These are phyloP conservation scores for Aureobasidium sp. DNA, from an alignment of 2,329 filamentous ascomycete genomes.

Conservation along the genomic window DNA sequence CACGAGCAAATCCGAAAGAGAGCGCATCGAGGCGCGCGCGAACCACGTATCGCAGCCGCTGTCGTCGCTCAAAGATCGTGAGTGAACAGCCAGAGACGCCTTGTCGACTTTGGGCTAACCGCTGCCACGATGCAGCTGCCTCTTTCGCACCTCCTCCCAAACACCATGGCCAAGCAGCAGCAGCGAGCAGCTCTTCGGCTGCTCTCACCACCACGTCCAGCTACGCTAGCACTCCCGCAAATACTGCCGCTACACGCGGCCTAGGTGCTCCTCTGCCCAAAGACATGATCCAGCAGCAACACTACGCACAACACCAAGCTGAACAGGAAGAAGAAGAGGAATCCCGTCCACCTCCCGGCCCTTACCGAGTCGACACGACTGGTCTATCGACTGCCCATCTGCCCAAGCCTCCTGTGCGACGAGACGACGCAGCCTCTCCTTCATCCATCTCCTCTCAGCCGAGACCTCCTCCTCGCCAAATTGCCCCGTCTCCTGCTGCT, in stretches of 20 bases:
- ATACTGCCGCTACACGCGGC: constrained; percentile 27
- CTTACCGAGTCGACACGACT: constrained; percentile 61
- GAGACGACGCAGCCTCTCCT: constrained; percentile 24
- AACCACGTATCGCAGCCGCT: constrained; percentile 56
- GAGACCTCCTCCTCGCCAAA: constrained; percentile 17
- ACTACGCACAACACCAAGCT: constrained; percentile 27
- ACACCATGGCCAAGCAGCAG: constrained; percentile 41
- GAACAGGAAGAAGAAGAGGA: constrained; percentile 26
- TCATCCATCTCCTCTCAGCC: constrained; percentile 10
- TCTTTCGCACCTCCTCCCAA: constrained; percentile 76
- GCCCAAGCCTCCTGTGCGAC: constrained; percentile 59
- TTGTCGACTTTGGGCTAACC: not conserved
- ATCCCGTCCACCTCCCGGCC: constrained; percentile 45
- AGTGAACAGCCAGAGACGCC: not conserved
- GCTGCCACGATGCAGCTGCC: constrained; percentile 30
- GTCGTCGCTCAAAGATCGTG: constrained; percentile 59
- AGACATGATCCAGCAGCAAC: constrained; percentile 28
- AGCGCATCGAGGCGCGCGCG: constrained; percentile 29
- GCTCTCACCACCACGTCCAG: not conserved
- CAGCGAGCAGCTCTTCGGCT: constrained; percentile 8
- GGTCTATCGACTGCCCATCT: constrained; percentile 60
- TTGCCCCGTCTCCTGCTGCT: constrained; percentile 15
- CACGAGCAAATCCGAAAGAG: constrained; percentile 42
- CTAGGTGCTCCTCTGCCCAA: constrained; percentile 35
- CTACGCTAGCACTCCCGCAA: not conserved